These are phyloP conservation scores for Letharia columbiana DNA, from an alignment of 495 filamentous ascomycete species.

Conservation along the genomic window DNA sequence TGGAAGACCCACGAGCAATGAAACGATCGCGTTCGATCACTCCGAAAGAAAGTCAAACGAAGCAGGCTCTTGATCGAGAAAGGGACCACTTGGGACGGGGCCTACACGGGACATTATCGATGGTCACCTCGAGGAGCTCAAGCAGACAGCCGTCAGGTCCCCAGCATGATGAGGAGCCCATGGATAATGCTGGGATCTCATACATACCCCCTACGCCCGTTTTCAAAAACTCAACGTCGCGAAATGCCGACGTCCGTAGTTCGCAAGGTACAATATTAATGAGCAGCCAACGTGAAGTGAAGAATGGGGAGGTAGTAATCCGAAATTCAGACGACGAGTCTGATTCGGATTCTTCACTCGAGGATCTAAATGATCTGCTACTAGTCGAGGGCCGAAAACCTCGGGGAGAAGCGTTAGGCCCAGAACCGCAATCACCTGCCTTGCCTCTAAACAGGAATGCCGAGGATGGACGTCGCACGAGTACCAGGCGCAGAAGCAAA, in stretches of 20 bases:
- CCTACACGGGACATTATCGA: background rate
- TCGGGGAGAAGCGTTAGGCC: constrained; percentile 23
- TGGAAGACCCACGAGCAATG: constrained; percentile 6
- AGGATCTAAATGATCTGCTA: constrained; percentile 37
- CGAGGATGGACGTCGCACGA: background rate
- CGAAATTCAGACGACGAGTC: constrained; percentile 61
- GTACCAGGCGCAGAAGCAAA: constrained; percentile 6
- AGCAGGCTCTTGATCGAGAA: background rate
- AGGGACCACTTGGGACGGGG: background rate
- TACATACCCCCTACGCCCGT: background rate
- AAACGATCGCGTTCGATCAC: constrained; percentile 15
- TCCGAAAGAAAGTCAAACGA: background rate
- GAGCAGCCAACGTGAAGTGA: constrained; percentile 38
- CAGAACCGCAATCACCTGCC: constrained; percentile 1
- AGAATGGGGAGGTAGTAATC: constrained; percentile 49
- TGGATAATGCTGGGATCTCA: background rate
- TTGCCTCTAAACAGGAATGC: background rate
- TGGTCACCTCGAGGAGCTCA: background rate
- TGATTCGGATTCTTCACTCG: constrained; percentile 48
- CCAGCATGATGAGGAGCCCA: background rate
- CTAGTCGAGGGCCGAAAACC: constrained; percentile 19
- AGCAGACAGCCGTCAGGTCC: background rate
- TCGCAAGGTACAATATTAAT: constrained; percentile 14
- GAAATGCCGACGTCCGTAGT: background rate
- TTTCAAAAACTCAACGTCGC: background rate